Percentiles rank a stretch among this genome's conserved stretches.
Conservation (phyloP, 2,329 filamentous ascomycete species). For the Ophiostoma sp. region DNA sequence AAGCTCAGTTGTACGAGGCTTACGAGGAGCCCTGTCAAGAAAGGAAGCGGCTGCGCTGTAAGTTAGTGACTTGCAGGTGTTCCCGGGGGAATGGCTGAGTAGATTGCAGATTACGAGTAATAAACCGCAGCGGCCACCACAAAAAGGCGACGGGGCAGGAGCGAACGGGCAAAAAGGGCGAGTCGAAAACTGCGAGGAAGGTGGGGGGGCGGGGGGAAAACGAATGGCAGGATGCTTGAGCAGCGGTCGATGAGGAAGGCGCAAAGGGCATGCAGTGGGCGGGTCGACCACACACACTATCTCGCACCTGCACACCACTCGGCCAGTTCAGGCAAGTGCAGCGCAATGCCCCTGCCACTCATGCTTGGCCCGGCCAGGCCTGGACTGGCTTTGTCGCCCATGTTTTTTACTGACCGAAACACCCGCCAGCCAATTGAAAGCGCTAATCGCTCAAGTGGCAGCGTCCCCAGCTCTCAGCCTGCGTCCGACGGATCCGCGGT, state of each 20-base stretch:
- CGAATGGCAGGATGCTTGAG: neutral
- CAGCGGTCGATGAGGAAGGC: conserved; percentile 24
- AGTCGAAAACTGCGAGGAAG: conserved; percentile 9
- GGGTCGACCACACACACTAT: neutral
- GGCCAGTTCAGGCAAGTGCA: conserved; percentile 16
- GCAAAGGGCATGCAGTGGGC: conserved; percentile 18
- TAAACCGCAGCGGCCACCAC: neutral
- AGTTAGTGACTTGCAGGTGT: conserved; percentile 20
- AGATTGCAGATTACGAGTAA: conserved; percentile 11
- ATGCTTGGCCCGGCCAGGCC: conserved; percentile 2
- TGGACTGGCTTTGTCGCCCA: neutral
- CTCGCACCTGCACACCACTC: conserved; percentile 13
- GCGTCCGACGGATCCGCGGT: conserved; percentile 28
- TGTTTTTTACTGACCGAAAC: conserved; percentile 11
- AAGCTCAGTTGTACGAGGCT: neutral
- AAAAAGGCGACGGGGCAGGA: conserved; percentile 14
- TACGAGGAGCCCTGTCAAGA: conserved; percentile 12
- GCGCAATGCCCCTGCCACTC: conserved; percentile 8
- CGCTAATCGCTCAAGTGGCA: conserved; percentile 18
- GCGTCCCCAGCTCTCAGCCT: conserved; percentile 22
- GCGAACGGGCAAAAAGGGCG: neutral
- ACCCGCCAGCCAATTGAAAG: conserved; percentile 24
- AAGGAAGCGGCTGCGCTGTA: neutral
- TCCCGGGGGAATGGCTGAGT: conserved; percentile 21
- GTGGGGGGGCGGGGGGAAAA: conserved; percentile 17